A percentile compares a stretch with the other conserved stretches of the same genome.
phyloP scores from a whole-genome alignment of 148 eudicot species.

The Linanthus parryae region DNA sequence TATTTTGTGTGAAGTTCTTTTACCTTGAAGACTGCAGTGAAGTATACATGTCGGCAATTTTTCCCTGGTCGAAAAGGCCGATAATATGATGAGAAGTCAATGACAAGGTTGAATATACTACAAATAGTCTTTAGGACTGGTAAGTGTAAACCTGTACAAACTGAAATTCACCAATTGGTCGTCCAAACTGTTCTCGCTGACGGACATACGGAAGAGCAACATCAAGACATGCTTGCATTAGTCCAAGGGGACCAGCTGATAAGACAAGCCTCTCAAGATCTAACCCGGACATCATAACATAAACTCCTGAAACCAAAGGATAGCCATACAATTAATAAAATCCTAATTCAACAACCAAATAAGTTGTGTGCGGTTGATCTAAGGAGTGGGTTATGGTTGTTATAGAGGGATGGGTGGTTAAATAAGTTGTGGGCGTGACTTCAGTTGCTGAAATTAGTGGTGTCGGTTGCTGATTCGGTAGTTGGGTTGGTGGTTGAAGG shows the following conservation, averaged over 20 bases:
- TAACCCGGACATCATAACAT: slow-evolving; percentile 99
- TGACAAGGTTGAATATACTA: not conserved
- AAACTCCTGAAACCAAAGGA: slow-evolving; percentile 51
- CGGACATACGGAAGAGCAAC: slow-evolving; percentile 82
- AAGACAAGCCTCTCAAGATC: slow-evolving; percentile 95
- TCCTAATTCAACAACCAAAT: not conserved
- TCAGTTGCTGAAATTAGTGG: too few relatives aligned
- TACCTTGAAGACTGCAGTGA: slow-evolving; percentile 92
- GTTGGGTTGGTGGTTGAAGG: too few relatives aligned
- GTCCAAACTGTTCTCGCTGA: slow-evolving; percentile 96
- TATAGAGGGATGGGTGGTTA: too few relatives aligned
- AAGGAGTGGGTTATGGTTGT: too few relatives aligned
- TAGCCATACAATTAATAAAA: not conserved
- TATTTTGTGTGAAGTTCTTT: not conserved
- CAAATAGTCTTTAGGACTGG: not conserved
- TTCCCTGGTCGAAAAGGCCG: slow-evolving; percentile 58
- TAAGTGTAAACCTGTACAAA: slow-evolving; percentile 66
- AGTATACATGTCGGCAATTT: slow-evolving; percentile 97
- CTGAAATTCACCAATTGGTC: slow-evolving; percentile 95
- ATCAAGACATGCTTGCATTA: slow-evolving; percentile 98
- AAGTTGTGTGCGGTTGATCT: too few relatives aligned
- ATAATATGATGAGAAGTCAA: not conserved
- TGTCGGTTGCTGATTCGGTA: too few relatives aligned
- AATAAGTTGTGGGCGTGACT: too few relatives aligned
- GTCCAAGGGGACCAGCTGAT: slow-evolving; percentile 88